Conservation (phyloP, 768 basidiomycete species). For the Antrodiella citrinella region DNA sequence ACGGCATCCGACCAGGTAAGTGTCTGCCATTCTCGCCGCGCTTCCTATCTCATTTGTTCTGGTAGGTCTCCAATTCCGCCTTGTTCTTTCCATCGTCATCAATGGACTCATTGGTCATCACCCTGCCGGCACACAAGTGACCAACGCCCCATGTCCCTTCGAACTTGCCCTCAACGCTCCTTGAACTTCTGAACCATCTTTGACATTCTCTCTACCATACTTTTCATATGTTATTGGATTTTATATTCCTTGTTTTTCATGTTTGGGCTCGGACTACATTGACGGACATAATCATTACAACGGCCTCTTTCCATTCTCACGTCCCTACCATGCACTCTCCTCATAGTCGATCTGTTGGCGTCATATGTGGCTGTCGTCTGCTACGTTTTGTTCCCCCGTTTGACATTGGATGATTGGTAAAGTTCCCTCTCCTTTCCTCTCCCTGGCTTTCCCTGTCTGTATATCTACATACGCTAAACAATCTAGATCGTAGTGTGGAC, state of each 20-base stretch:
- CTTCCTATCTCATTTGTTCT: slow-evolving; percentile 4
- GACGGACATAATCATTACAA: background rate
- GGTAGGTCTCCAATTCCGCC: slow-evolving; percentile 48
- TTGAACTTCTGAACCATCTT: slow-evolving; percentile 19
- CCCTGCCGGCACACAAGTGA: slow-evolving; percentile 46
- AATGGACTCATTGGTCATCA: slow-evolving; percentile 52
- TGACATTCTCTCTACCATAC: background rate
- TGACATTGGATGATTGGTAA: background rate
- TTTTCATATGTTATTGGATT: background rate
- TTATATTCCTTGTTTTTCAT: background rate
- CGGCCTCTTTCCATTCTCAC: background rate
- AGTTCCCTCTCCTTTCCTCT: too few relatives aligned
- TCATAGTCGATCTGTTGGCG: too few relatives aligned
- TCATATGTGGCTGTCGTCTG: too few relatives aligned
- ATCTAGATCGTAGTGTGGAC: background rate
- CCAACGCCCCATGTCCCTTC: slow-evolving; percentile 61
- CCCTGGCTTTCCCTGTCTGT: background rate
- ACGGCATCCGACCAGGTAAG: slow-evolving; percentile 55
- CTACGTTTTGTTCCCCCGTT: too few relatives aligned
- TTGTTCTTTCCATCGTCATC: slow-evolving; percentile 62
- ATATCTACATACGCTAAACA: background rate
- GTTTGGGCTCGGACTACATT: background rate
- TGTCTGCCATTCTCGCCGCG: slow-evolving; percentile 8
- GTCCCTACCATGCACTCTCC: background rate
- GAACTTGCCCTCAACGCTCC: slow-evolving; percentile 47